These are phyloP conservation scores for Adenanthera pavonina DNA, from an alignment of 306 rosid species.

Conservation along the genomic window DNA sequence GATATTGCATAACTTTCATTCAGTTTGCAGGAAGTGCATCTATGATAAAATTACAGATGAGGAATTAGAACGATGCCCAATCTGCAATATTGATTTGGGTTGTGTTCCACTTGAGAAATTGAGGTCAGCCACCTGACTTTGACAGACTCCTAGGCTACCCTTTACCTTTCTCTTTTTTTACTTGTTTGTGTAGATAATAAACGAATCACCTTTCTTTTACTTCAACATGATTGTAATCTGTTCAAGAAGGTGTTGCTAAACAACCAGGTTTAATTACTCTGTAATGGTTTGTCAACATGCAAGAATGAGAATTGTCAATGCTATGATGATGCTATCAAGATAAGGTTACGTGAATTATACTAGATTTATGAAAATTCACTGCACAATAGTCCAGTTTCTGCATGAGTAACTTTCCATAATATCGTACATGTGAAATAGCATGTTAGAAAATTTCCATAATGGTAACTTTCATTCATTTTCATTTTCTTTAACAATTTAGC, in stretches of 20 bases:
- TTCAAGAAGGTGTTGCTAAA: slow-evolving; percentile 18
- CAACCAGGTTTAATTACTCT: neutral
- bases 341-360: neutral
- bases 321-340: neutral
- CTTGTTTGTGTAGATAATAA: neutral
- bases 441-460: neutral
- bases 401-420: slow-evolving; percentile 1
- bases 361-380: neutral
- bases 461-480: neutral
- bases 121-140: slow-evolving; percentile 53
- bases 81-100: slow-evolving; percentile 72
- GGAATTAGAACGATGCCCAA: slow-evolving; percentile 71
- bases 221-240: slow-evolving; percentile 3
- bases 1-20: slow-evolving; percentile 32
- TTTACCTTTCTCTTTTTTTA: neutral
- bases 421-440: neutral
- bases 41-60: slow-evolving; percentile 62
- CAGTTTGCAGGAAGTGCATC: slow-evolving; percentile 96
- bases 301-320: slow-evolving; percentile 2
- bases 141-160: slow-evolving; percentile 10
- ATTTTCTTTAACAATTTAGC: neutral
- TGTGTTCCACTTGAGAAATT: slow-evolving; percentile 64
- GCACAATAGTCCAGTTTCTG: slow-evolving; percentile 1
- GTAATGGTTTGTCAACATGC: neutral
- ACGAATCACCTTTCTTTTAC: neutral